phyloP scores from a whole-genome alignment of 1,284 basidiomycete genomes.

The Irpex sp. region DNA sequence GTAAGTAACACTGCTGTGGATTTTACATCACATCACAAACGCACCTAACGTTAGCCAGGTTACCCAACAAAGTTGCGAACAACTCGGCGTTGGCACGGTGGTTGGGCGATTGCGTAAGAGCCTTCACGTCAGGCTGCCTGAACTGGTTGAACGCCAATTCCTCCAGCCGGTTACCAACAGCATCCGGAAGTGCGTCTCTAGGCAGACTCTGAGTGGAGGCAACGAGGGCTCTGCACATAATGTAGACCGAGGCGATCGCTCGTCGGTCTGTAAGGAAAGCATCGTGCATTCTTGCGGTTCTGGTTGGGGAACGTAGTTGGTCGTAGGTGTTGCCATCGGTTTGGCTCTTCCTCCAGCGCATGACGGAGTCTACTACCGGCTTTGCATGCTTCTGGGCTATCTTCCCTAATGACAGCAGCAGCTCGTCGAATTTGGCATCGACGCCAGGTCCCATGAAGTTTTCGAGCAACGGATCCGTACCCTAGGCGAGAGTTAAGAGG shows the following conservation, averaged over 20 bases:
- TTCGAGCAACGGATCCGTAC: constrained; percentile 63
- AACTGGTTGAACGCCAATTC: constrained; percentile 87
- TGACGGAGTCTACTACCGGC: constrained; percentile 82
- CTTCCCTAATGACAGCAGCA: constrained; percentile 80
- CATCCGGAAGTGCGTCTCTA: constrained; percentile 75
- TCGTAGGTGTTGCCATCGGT: constrained; percentile 60
- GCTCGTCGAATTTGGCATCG: constrained; percentile 78
- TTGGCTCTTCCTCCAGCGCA: constrained; percentile 83
- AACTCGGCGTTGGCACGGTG: constrained; percentile 78
- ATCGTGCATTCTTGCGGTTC: constrained; percentile 37
- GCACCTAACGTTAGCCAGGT: constrained; percentile 76
- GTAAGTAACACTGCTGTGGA: constrained; percentile 1
- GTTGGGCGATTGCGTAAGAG: constrained; percentile 64
- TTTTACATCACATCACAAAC: constrained; percentile 12
- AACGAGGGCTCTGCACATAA: constrained; percentile 84
- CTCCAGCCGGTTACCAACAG: constrained; percentile 76
- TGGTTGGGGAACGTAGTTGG: constrained; percentile 43
- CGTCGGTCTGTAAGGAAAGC: constrained; percentile 72
- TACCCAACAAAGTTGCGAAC: constrained; percentile 79
- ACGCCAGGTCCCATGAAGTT: constrained; percentile 67
- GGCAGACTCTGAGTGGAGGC: constrained; percentile 71
- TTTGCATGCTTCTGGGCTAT: constrained; percentile 84
- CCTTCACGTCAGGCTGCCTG: constrained; percentile 67
- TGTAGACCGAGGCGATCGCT: constrained; percentile 78
- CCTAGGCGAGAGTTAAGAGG: constrained; percentile 38